phyloP scores from a whole-genome alignment of 352 stramenopile species.

The Pythium dissimile region DNA sequence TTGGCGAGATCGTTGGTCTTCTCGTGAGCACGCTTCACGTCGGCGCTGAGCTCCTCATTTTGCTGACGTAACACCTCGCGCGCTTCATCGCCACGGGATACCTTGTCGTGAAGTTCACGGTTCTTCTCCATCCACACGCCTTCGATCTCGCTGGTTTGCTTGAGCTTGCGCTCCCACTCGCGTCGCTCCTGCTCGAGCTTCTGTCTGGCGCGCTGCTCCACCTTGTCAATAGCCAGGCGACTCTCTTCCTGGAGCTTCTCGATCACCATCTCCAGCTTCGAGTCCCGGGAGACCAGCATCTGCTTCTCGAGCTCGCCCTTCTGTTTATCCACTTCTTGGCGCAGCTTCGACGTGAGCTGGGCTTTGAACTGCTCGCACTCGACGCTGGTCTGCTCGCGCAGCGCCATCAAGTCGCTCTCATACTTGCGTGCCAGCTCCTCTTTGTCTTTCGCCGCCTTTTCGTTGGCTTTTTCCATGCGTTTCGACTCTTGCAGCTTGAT shows the following conservation, averaged over 20 bases:
- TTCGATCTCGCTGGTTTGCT: conserved; percentile 75
- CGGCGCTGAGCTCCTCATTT: conserved; percentile 39
- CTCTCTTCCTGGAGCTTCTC: conserved; percentile 77
- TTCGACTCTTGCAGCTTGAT: conserved; percentile 43
- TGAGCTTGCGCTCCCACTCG: conserved; percentile 72
- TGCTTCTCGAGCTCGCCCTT: conserved; percentile 63
- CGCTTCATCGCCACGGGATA: conserved; percentile 42
- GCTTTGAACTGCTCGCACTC: conserved; percentile 68
- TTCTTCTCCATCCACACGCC: conserved; percentile 87
- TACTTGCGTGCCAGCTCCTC: conserved; percentile 63
- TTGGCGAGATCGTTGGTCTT: conserved; percentile 48
- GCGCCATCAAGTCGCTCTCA: conserved; percentile 44
- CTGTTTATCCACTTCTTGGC: conserved; percentile 51
- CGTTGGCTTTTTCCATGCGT: conserved; percentile 29
- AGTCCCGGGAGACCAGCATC: conserved; percentile 67
- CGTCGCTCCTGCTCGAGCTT: conserved; percentile 58
- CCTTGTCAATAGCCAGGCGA: conserved; percentile 44
- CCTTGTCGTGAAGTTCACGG: conserved; percentile 67
- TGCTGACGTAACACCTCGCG: conserved; percentile 46
- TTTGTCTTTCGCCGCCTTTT: conserved; percentile 59
- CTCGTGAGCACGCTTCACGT: conserved; percentile 42
- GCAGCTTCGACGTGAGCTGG: conserved; percentile 48
- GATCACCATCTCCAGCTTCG: conserved; percentile 80
- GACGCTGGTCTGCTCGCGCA: conserved; percentile 52
- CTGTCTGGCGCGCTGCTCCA: conserved; percentile 38